These are phyloP conservation scores for Aspergillus sclerotioniger DNA, from an alignment of 495 filamentous ascomycete species.

Conservation along the genomic window DNA sequence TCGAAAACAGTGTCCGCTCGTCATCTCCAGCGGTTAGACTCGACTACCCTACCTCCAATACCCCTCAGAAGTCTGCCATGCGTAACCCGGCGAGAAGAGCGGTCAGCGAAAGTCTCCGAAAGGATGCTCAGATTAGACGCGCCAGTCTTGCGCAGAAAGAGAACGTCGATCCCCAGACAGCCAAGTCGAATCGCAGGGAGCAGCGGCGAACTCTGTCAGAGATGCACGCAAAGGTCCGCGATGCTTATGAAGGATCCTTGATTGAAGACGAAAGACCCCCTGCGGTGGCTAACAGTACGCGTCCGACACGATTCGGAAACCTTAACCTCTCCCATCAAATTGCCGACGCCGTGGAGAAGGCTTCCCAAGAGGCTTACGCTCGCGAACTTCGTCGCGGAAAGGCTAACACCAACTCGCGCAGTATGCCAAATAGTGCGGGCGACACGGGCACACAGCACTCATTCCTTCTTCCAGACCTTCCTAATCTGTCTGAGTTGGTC, in stretches of 20 bases:
- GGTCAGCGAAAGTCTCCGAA: conserved; percentile 42
- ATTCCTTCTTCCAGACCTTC: conserved; percentile 65
- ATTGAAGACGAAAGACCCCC: conserved; percentile 52
- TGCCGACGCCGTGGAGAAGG: conserved; percentile 44
- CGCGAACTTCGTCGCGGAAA: conserved; percentile 37
- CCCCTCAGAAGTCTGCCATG: conserved; percentile 40
- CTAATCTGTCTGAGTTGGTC: conserved; percentile 70
- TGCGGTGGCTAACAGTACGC: conserved; percentile 43
- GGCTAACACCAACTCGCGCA: conserved; percentile 16
- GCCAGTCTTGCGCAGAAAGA: conserved; percentile 49
- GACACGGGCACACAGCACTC: conserved; percentile 53
- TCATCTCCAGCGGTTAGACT: conserved; percentile 47
- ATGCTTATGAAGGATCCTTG: conserved; percentile 55
- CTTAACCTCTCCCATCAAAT: conserved; percentile 45
- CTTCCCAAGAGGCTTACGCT: conserved; percentile 40
- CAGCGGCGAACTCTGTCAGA: conserved; percentile 48
- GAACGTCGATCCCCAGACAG: conserved; percentile 37
- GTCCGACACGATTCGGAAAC: conserved; percentile 56
- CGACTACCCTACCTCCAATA: conserved; percentile 40
- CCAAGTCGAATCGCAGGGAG: conserved; percentile 32
- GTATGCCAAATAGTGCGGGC: conserved; percentile 28
- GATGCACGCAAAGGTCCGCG: conserved; percentile 54
- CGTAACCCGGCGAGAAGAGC: conserved; percentile 28
- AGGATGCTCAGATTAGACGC: conserved; percentile 44
- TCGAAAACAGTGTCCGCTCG: conserved; percentile 48